These are phyloP conservation scores for Chrysanthemum lavandulifolium DNA, from an alignment of 129 eudicot genomes.

Conservation along the genomic window DNA sequence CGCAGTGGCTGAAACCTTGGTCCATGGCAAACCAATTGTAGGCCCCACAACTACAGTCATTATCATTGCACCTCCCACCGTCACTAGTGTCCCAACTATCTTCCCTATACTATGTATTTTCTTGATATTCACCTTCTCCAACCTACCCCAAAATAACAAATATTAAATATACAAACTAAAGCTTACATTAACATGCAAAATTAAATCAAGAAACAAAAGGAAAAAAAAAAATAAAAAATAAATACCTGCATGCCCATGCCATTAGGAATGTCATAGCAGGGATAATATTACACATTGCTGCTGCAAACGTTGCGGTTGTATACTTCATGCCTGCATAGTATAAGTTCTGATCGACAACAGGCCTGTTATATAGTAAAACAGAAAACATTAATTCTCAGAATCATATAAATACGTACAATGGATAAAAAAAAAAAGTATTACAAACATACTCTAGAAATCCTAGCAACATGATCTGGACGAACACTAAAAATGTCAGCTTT, in stretches of 20 bases:
- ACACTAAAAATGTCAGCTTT: conserved; percentile 47
- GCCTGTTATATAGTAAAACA: conserved; percentile 35
- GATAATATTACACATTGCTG: conserved; percentile 64
- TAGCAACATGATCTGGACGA: conserved; percentile 54
- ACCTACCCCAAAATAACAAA: conserved; percentile 32
- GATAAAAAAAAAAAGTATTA: background rate
- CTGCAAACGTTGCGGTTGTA: conserved; percentile 61
- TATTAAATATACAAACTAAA: background rate
- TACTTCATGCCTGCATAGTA: conserved; percentile 65
- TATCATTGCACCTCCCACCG: conserved; percentile 77
- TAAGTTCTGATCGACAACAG: conserved; percentile 70
- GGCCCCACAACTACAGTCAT: conserved; percentile 72
- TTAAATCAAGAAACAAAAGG: background rate
- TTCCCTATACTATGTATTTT: conserved; percentile 64
- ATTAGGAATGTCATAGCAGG: conserved; percentile 66
- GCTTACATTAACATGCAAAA: conserved; percentile 8
- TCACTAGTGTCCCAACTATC: conserved; percentile 60
- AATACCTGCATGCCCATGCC: conserved; percentile 63
- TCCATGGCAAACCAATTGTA: conserved; percentile 51
- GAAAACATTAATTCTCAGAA: background rate
- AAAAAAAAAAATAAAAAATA: too few species aligned
- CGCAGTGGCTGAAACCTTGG: conserved; percentile 26
- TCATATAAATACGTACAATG: background rate
- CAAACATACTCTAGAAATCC: conserved; percentile 59
- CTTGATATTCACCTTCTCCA: conserved; percentile 57